Evolutionary conservation across 805 yeast genomes (phyloP).

Genomic region (Ogataea pignaliae): DNA sequence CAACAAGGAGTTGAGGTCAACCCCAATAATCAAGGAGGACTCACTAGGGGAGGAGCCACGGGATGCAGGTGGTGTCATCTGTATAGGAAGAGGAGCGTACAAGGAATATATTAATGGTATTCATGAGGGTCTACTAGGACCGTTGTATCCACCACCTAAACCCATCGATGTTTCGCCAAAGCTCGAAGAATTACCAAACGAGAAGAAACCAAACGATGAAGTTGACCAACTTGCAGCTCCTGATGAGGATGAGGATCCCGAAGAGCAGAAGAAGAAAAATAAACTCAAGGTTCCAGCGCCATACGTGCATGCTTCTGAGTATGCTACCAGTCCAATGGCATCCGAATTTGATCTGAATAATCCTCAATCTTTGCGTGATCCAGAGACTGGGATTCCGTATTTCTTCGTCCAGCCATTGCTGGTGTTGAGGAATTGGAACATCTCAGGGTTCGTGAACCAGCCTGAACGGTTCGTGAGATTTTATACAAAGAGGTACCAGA

Average conservation of each 20-base stretch:
- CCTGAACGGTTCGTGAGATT: constrained; percentile 76
- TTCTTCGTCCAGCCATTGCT: constrained; percentile 74
- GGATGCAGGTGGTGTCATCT: constrained; percentile 78
- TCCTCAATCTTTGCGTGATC: constrained; percentile 19
- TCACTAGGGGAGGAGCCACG: constrained; percentile 39
- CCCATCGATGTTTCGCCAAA: constrained; percentile 4
- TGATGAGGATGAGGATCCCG: constrained; percentile 24
- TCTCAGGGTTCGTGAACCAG: constrained; percentile 72
- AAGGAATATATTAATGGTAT: constrained; percentile 88
- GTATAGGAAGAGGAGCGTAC: constrained; percentile 93
- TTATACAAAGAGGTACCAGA: constrained; percentile 63
- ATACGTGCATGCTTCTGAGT: constrained; percentile 57
- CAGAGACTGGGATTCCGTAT: constrained; percentile 44
- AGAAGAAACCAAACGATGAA: constrained; percentile 5
- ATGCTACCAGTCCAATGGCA: constrained; percentile 50
- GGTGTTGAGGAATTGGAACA: constrained; percentile 70
- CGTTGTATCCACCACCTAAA: constrained; percentile 49
- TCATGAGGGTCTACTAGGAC: constrained; percentile 94
- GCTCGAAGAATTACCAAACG: constrained; percentile 4
- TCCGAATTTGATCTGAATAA: constrained; percentile 48
- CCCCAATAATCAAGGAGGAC: constrained; percentile 36
- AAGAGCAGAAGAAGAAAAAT: constrained; percentile 26
- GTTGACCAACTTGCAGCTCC: constrained; percentile 27
- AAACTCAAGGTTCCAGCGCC: constrained; percentile 54
- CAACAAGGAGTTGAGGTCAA: constrained; percentile 11